These are phyloP conservation scores for Pelargonium fulgidum DNA, from an alignment of 441 rosid species.

Conservation along the genomic window DNA sequence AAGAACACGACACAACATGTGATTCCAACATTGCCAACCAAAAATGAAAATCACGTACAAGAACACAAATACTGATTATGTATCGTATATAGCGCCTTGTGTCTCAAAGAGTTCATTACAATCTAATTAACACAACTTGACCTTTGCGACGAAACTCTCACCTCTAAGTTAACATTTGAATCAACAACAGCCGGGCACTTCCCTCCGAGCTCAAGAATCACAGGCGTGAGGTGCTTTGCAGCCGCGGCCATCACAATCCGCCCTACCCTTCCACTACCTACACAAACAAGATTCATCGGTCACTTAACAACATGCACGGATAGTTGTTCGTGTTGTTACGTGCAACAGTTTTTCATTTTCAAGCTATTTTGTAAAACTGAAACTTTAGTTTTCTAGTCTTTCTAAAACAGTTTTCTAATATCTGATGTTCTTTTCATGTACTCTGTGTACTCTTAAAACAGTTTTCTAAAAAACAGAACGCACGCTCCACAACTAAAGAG, in stretches of 20 bases:
- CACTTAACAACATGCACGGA: background rate
- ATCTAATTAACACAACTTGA: no score
- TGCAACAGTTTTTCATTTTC: no score
- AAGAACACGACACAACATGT: background rate
- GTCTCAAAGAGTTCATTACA: no score
- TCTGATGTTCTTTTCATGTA: no score
- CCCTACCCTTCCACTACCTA: slow-evolving; percentile 54
- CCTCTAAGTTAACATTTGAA: slow-evolving; percentile 46
- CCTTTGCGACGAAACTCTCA: slow-evolving; percentile 15
- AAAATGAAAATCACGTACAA: background rate
- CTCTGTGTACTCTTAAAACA: no score
- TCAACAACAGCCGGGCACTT: slow-evolving; percentile 64
- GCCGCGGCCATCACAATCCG: slow-evolving; percentile 63
- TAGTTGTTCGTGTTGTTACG: no score
- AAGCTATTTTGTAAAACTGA: no score
- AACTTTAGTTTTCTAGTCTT: background rate
- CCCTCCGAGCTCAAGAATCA: slow-evolving; percentile 65
- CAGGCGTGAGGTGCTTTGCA: slow-evolving; percentile 62
- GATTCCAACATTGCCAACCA: background rate
- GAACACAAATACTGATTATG: no score
- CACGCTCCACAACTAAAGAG: no score
- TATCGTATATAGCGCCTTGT: no score
- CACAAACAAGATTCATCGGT: slow-evolving; percentile 3
- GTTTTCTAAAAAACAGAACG: no score
- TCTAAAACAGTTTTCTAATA: no score